Evolutionary conservation across 495 filamentous ascomycete genomes (phyloP), one percentile per base, ranked within the genome.

Genomic region (Aspergillus heteromorphus): DNA sequence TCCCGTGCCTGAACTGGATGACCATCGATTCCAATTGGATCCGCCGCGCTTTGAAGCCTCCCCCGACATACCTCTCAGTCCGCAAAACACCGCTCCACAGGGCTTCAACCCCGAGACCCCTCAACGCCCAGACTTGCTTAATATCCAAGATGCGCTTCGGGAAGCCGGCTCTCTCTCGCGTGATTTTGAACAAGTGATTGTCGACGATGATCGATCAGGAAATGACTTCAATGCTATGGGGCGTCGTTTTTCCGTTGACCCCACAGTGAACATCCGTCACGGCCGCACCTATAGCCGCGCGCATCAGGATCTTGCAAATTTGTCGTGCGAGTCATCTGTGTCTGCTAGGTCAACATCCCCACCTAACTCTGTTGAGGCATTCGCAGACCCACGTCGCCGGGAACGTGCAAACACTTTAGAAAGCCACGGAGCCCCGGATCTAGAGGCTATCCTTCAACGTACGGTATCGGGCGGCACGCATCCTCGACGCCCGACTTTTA

Each of bases 321-420:
- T 66, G 27, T 79, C 77, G 16, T 58, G 80, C 48, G 68, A 72
- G 6, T 85, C 82, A 6, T 87, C 85, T 4, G 68, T 76, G 4
- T 82, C 81, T 6, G 83, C 81, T 31, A 79, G 88, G 21, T 89
- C 88, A 2, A 77, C 80, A 0, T 98, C 95, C 16, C 92, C 91
- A 10, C 92, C 93, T 2, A 97, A 97, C 67, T 98, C 93, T 2
- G 93, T 98, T 20, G 92, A 97, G 68, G 93, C 93, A 14, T 98
- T 98, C 68, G 95, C 92, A 3, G 90, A 93, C 57, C 76, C 69
- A 1, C 79, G 83, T 55, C 79, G 83, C 43, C 81, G 83, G 8
- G 89, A 90, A 17, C 79, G 83, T 42, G 82, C 83, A 30, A 82
- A 81, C 30, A 87, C 84, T 2, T 52, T 84, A 34, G 83, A 80